Evolutionary conservation across 352 stramenopile genomes (phyloP), one percentile per base, ranked within the genome.

Genomic region (Aphanomyces euteiches): DNA sequence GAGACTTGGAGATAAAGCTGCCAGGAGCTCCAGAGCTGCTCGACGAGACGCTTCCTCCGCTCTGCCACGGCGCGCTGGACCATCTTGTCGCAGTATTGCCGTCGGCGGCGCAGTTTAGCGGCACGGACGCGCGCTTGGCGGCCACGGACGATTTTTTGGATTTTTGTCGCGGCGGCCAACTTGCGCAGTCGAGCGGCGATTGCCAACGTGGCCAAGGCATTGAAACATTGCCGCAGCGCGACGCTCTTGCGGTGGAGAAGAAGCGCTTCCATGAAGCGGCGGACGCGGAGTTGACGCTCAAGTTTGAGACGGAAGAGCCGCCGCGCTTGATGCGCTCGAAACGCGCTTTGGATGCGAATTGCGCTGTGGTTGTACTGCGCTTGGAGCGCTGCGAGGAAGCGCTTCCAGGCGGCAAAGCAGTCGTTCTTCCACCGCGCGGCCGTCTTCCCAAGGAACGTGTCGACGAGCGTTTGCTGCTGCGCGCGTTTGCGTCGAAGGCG

Each of bases 121-220:
- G 78, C 71, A 10, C 66, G 68, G 2, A 79, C 79, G 28, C 82
- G 74, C 2, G 71, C 76, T 34, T 72, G 60, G 66, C 78, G 81
- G 2, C 83, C 81, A 13, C 83, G 79, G 66, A 80, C 82, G 10
- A 86, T 38, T 0, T 77, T 78, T 50, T 90, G 82, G 19, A 90
- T 79, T 12, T 63, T 39, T 4, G 72, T 67, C 0, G 77, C 76
- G 8, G 72, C 69, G 4, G 1, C 41, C 8, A 43, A 37, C 34
- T 59, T 61, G 63, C 37, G 47, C 15, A 69, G 41, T 10, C 45
- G 34, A 4, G 38, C 28, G 15, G 17, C 7, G 10, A 45, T 10
- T 7, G 39, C 36, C 5, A 19, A 45, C 15, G 7, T 28, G 7
- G 47, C 12, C 47, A 54, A 36, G 6, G 45, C 45, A 3, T 38